phyloP scores from a whole-genome alignment of 2,329 filamentous ascomycete species.

The Cordyceps farinosa region DNA sequence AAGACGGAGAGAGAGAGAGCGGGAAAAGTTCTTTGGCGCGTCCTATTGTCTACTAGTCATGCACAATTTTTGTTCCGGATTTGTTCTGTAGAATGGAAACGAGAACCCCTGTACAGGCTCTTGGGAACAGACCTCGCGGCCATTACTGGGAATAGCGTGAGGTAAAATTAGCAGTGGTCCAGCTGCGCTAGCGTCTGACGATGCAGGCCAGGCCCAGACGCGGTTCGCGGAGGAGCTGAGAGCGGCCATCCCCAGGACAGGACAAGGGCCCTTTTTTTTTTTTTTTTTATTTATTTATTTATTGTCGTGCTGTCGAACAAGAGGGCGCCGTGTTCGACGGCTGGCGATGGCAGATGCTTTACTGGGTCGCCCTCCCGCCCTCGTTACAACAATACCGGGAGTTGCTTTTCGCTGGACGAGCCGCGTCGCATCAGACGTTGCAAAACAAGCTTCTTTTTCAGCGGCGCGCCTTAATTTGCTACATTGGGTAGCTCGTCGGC shows the following conservation, averaged over 20 bases:
- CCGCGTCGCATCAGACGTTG: not conserved
- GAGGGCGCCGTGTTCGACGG: not conserved
- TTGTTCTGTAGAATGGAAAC: not conserved
- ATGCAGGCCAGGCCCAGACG: not conserved
- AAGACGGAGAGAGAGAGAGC: not conserved
- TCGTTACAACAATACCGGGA: too few species aligned
- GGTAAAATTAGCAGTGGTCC: conserved; percentile 1
- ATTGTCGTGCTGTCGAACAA: not conserved
- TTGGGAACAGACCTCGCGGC: not conserved
- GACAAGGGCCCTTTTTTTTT: not conserved
- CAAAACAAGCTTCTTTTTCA: not conserved
- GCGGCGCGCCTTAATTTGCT: too few species aligned
- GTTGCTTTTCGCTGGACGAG: not conserved
- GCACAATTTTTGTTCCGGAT: not conserved
- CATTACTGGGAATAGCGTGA: conserved; percentile 5
- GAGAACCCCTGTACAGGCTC: not conserved
- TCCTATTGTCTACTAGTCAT: not conserved
- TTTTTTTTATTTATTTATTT: not conserved
- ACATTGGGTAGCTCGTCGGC: not conserved
- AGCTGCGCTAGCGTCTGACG: not conserved
- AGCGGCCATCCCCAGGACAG: not conserved
- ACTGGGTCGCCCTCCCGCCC: too few species aligned
- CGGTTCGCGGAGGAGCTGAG: not conserved
- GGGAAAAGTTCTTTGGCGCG: not conserved
- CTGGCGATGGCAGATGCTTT: not conserved